Percentiles rank a stretch among this genome's conserved stretches.
These are phyloP conservation scores for Priceomyces haplophilus DNA, from an alignment of 805 yeast genomes.

Conservation along the genomic window DNA sequence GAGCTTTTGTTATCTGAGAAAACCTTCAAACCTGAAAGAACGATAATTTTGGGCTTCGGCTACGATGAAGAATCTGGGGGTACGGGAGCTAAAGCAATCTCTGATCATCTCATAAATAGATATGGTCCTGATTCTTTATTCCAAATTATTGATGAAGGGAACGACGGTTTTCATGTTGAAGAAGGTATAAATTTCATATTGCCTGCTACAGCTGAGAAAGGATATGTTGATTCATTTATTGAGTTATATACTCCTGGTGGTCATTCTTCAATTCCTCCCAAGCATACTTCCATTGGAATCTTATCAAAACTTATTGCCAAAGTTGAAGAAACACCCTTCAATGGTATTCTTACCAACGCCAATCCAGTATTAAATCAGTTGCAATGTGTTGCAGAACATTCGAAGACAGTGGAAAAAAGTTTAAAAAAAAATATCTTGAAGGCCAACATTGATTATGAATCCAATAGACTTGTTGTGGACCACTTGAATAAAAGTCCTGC, in stretches of 20 bases:
- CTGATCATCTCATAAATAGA: constrained; percentile 27
- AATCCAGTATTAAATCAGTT: constrained; percentile 45
- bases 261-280: constrained; percentile 50
- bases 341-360: constrained; percentile 35
- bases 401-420: constrained; percentile 27
- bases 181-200: constrained; percentile 41
- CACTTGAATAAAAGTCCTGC: constrained; percentile 24
- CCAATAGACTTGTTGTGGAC: constrained; percentile 37
- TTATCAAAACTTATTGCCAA: constrained; percentile 38
- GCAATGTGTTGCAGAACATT: constrained; percentile 47
- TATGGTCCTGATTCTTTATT: constrained; percentile 44
- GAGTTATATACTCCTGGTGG: constrained; percentile 48
- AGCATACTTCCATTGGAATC: constrained; percentile 48
- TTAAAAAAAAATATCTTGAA: constrained; percentile 37
- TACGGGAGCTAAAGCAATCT: constrained; percentile 35
- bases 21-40: constrained; percentile 40
- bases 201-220: constrained; percentile 51
- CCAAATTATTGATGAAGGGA: constrained; percentile 46
- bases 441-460: constrained; percentile 31
- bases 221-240: constrained; percentile 40
- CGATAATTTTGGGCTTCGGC: constrained; percentile 46
- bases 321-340: constrained; percentile 37
- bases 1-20: constrained; percentile 30
- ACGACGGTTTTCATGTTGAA: constrained; percentile 16
- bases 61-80: constrained; percentile 51